A percentile compares a stretch with the other conserved stretches of the same genome.
Evolutionary conservation across 2,329 filamentous ascomycete species (phyloP).

Genomic region (Beauveria varroae): DNA sequence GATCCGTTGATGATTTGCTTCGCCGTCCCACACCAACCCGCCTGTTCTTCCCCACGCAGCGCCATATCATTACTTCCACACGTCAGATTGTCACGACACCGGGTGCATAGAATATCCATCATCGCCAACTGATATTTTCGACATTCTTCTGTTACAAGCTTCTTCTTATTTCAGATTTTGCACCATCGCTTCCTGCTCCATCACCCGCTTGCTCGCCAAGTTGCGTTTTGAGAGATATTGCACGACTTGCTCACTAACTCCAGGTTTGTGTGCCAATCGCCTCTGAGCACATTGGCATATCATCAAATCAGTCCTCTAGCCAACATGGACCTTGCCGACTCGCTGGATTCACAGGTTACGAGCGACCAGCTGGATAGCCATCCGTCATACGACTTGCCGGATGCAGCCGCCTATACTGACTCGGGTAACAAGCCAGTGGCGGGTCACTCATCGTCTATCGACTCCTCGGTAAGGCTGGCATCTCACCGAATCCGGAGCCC

Average conservation of each 20-base stretch:
- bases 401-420: neutral
- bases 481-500: neutral
- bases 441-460: neutral
- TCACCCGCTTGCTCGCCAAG: no score
- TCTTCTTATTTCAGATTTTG: no score
- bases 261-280: no score
- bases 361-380: slow-evolving; percentile 7
- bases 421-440: neutral
- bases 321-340: neutral
- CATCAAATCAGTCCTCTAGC: neutral
- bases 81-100: neutral
- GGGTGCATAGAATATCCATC: neutral
- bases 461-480: neutral
- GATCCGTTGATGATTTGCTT: neutral
- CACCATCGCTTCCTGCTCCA: neutral
- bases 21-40: neutral
- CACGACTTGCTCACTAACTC: no score
- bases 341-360: neutral
- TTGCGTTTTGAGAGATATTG: no score
- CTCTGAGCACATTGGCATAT: neutral
- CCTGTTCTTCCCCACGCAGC: neutral
- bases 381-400: neutral
- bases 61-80: slow-evolving; percentile 7
- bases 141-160: neutral
- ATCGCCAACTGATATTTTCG: neutral